A percentile compares a stretch with the other conserved stretches of the same genome.
phyloP scores from a whole-genome alignment of 768 basidiomycete genomes.

The Coprinellus micaceus region DNA sequence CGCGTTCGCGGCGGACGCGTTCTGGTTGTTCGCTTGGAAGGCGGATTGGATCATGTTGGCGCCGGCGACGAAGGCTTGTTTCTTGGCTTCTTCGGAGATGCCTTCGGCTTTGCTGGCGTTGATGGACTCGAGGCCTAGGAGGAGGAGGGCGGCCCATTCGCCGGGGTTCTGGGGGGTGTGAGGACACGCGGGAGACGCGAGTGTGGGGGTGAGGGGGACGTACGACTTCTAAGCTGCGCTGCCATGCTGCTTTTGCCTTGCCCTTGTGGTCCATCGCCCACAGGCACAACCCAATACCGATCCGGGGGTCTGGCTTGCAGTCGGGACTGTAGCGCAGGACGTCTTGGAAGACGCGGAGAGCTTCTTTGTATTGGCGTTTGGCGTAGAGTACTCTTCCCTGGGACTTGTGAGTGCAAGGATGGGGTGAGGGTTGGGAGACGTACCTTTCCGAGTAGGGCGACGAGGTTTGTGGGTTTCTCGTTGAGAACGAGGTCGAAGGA shows the following conservation, averaged over 20 bases:
- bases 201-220: constrained; percentile 22
- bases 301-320: constrained; percentile 87
- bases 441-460: constrained; percentile 86
- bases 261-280: constrained; percentile 85
- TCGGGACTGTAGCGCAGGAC: constrained; percentile 74
- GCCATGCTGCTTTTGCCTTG: constrained; percentile 87
- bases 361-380: constrained; percentile 68
- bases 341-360: constrained; percentile 83
- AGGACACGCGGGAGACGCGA: neutral
- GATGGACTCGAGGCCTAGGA: constrained; percentile 82
- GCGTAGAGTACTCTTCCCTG: constrained; percentile 86
- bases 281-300: constrained; percentile 92
- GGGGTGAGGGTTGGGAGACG: constrained; percentile 5
- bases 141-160: constrained; percentile 74
- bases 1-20: constrained; percentile 79
- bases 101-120: constrained; percentile 78
- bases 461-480: constrained; percentile 78
- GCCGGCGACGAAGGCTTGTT: constrained; percentile 56
- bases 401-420: constrained; percentile 5
- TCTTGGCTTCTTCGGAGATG: constrained; percentile 60
- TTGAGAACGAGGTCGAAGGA: constrained; percentile 78
- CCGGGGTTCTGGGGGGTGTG: constrained; percentile 56
- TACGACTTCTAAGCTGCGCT: constrained; percentile 81
- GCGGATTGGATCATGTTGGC: constrained; percentile 71
- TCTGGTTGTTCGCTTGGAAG: constrained; percentile 76